phyloP scores from a whole-genome alignment of 352 stramenopile genomes.

The Pythium aphanidermatum region DNA sequence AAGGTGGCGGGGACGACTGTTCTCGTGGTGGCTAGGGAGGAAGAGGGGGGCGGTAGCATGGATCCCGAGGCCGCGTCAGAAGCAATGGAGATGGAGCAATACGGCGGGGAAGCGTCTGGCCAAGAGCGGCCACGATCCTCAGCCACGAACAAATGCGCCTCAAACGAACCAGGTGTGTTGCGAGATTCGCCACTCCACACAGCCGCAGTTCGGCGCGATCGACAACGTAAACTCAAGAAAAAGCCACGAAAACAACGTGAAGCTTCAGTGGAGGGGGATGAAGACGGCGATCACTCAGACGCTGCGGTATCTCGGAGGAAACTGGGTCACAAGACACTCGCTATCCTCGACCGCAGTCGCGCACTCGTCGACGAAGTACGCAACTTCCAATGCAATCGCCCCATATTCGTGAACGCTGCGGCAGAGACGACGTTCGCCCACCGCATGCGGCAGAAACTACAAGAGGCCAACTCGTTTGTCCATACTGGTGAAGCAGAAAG shows the following conservation, averaged over 20 bases:
- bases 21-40: too few species aligned
- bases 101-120: too few species aligned
- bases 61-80: too few species aligned
- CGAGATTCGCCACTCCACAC: too few species aligned
- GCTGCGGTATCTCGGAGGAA: constrained; percentile 32
- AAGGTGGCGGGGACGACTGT: too few species aligned
- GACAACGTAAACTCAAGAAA: neutral
- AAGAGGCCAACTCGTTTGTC: neutral
- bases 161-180: too few species aligned
- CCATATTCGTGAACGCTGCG: neutral
- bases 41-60: too few species aligned
- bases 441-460: constrained; percentile 14
- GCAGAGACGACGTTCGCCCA: constrained; percentile 7
- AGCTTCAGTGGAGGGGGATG: constrained; percentile 2
- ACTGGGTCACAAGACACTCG: constrained; percentile 43
- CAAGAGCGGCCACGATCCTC: too few species aligned
- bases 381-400: neutral
- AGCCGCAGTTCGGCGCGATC: too few species aligned
- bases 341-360: constrained; percentile 47
- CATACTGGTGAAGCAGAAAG: too few species aligned
- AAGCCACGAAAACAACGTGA: constrained; percentile 6
- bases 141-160: too few species aligned
- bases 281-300: constrained; percentile 30
- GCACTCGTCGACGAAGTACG: constrained; percentile 32
- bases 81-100: too few species aligned